phyloP scores from a whole-genome alignment of 2,329 filamentous ascomycete species.

The Arthrocladium fulminans region DNA sequence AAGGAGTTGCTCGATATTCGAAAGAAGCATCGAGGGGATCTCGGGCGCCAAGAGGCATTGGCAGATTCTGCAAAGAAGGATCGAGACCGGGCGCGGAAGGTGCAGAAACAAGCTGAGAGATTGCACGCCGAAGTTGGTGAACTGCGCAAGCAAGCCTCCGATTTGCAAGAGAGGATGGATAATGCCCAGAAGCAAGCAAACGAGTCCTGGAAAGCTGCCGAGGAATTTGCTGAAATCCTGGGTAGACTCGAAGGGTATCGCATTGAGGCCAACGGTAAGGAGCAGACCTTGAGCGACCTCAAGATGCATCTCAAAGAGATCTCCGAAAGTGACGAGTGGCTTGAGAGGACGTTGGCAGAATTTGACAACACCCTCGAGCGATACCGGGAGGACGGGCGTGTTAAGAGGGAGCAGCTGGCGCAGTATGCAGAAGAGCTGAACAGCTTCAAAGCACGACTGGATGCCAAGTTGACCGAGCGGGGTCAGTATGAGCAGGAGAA shows the following conservation, averaged over 20 bases:
- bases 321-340: constrained; percentile 65
- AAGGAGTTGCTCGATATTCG: constrained; percentile 82
- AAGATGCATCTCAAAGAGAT: constrained; percentile 66
- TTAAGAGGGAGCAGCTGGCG: constrained; percentile 55
- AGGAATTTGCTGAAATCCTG: constrained; percentile 64
- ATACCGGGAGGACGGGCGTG: constrained; percentile 55
- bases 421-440: constrained; percentile 49
- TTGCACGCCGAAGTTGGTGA: constrained; percentile 55
- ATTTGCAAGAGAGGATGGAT: constrained; percentile 42
- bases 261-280: constrained; percentile 61
- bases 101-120: constrained; percentile 55
- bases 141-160: constrained; percentile 53
- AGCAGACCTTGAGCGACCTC: constrained; percentile 62
- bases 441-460: constrained; percentile 16
- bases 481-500: constrained; percentile 80
- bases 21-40: constrained; percentile 71
- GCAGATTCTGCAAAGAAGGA: constrained; percentile 71
- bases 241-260: constrained; percentile 67
- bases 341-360: constrained; percentile 62
- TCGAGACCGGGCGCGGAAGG: constrained; percentile 72
- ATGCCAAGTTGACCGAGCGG: constrained; percentile 39
- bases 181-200: constrained; percentile 43
- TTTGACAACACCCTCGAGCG: constrained; percentile 67
- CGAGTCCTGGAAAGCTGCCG: constrained; percentile 63
- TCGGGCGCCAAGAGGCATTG: constrained; percentile 62